Evolutionary conservation across 225 moss, liverwort and hornwort genomes (phyloP).

Genomic region (Marchantia paleacea): DNA sequence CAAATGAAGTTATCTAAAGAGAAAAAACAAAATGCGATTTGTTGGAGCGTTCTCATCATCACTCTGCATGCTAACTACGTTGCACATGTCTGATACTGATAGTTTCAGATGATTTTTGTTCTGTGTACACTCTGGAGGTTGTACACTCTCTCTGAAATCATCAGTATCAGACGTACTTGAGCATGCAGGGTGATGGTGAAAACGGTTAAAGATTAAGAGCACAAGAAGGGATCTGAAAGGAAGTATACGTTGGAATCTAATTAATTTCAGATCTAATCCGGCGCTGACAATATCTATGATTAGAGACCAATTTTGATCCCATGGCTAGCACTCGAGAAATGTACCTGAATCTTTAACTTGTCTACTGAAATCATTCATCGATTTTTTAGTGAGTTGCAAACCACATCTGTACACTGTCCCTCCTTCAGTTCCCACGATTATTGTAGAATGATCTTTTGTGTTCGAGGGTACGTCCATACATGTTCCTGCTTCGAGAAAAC

Average conservation of each 20-base stretch:
- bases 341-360: conserved; percentile 33
- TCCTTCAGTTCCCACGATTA: conserved; percentile 29
- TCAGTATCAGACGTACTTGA: too few relatives aligned
- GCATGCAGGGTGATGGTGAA: too few relatives aligned
- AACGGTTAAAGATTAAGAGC: too few relatives aligned
- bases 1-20: too few relatives aligned
- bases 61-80: too few relatives aligned
- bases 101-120: too few relatives aligned
- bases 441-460: conserved; percentile 12
- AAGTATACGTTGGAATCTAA: not conserved
- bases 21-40: too few relatives aligned
- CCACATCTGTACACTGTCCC: conserved; percentile 15
- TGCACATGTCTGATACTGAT: too few relatives aligned
- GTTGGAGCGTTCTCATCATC: too few relatives aligned
- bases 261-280: not conserved
- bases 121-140: too few relatives aligned
- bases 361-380: conserved; percentile 23
- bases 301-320: not conserved
- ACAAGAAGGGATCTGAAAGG: too few relatives aligned
- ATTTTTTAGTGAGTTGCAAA: conserved; percentile 15
- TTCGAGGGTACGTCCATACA: conserved; percentile 27
- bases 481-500: conserved; percentile 14
- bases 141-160: too few relatives aligned
- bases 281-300: not conserved
- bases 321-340: not conserved